Conservation (phyloP, 2,329 filamentous ascomycete species). For the Fusarium oxysporum region DNA sequence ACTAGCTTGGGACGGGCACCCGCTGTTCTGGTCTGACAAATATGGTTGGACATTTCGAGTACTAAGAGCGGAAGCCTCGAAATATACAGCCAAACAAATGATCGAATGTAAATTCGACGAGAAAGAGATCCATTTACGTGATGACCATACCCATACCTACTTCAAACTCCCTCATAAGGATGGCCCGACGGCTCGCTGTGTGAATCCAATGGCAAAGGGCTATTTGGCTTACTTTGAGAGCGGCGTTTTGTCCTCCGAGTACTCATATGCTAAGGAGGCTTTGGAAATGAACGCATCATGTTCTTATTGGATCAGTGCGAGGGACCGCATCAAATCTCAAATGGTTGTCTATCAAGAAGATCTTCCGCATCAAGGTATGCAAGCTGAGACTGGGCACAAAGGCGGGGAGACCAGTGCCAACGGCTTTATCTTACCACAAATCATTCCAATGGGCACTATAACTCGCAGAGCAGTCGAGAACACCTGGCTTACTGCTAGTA, state of each 20-base stretch:
- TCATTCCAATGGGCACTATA: conserved; percentile 98
- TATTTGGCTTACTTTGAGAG: conserved; percentile 94
- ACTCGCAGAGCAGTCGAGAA: conserved; percentile 95
- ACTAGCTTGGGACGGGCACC: conserved; percentile 88
- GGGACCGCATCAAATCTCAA: conserved; percentile 93
- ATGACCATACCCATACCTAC: conserved; percentile 76
- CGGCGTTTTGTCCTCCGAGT: conserved; percentile 88
- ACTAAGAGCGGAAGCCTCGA: conserved; percentile 66
- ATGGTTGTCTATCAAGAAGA: conserved; percentile 91
- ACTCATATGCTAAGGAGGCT: conserved; percentile 89
- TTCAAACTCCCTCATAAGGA: conserved; percentile 98
- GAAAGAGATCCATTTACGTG: conserved; percentile 70
- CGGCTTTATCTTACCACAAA: conserved; percentile 92
- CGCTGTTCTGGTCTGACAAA: conserved; percentile 91
- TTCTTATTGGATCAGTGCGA: conserved; percentile 98
- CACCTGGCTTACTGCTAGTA: conserved; percentile 97
- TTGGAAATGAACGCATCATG: conserved; percentile 99
- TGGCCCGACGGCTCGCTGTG: conserved; percentile 85
- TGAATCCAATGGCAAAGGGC: conserved; percentile 88
- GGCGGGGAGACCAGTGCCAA: conserved; percentile 36
- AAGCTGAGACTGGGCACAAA: conserved; percentile 8
- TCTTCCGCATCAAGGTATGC: conserved; percentile 31
- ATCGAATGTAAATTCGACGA: conserved; percentile 84
- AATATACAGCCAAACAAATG: conserved; percentile 79
- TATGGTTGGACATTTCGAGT: conserved; percentile 95